These are phyloP conservation scores for Anisodus acutangulus DNA, from an alignment of 257 asterid species.

Conservation along the genomic window DNA sequence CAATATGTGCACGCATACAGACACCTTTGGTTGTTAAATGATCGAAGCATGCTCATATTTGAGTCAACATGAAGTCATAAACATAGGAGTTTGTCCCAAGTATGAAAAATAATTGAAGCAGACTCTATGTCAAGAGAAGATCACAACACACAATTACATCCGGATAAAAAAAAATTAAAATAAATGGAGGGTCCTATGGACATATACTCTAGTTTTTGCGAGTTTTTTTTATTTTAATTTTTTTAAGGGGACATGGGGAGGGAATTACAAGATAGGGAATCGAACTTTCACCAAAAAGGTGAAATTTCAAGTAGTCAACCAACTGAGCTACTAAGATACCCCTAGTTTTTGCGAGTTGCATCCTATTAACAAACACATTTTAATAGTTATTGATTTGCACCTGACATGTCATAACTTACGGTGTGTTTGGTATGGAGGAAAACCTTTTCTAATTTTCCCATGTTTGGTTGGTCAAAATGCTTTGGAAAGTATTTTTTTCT, in stretches of 20 bases:
- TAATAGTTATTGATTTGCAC: background rate
- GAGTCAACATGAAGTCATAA: background rate
- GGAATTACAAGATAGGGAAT: too few relatives aligned
- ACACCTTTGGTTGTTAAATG: background rate
- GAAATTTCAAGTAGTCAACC: too few relatives aligned
- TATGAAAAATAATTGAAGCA: background rate
- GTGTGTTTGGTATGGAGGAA: too few relatives aligned
- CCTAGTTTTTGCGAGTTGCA: background rate
- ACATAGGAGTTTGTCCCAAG: background rate
- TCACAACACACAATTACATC: background rate
- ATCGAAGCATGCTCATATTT: background rate
- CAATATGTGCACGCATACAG: background rate
- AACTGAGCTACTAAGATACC: background rate
- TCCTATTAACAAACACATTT: background rate
- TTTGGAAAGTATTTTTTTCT: too few relatives aligned
- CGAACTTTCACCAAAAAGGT: too few relatives aligned
- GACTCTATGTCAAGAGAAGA: background rate
- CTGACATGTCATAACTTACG: background rate
- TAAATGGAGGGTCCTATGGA: background rate
- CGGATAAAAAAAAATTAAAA: background rate
- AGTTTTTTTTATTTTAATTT: too few relatives aligned
- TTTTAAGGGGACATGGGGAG: too few relatives aligned
- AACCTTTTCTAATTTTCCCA: too few relatives aligned
- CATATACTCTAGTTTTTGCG: background rate
- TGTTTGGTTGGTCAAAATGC: too few relatives aligned